Evolutionary conservation across 139 green algal genomes (phyloP).

Genomic region (Chlamydomonas eustigma): DNA sequence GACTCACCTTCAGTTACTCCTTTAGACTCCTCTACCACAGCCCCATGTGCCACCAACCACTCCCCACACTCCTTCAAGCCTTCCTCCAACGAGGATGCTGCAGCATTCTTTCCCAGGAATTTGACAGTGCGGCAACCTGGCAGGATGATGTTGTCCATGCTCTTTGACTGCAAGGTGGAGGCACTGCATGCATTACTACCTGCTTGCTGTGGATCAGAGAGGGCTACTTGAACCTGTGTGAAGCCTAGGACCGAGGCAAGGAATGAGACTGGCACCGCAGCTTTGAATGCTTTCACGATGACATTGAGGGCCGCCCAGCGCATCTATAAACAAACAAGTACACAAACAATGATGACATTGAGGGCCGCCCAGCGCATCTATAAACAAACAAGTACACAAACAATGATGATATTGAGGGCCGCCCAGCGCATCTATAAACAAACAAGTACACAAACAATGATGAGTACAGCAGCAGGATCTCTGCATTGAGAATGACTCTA

Average conservation of each 20-base stretch:
- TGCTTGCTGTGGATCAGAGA: too few species aligned
- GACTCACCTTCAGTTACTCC: slow-evolving; percentile 16
- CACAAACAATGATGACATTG: slow-evolving; percentile 44
- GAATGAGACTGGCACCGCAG: slow-evolving; percentile 46
- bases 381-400: too few species aligned
- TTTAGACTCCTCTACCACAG: slow-evolving; percentile 39
- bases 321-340: slow-evolving; percentile 29
- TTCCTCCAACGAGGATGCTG: slow-evolving; percentile 10
- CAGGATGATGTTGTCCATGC: slow-evolving; percentile 20
- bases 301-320: slow-evolving; percentile 52
- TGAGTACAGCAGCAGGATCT: too few species aligned
- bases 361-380: slow-evolving; percentile 53
- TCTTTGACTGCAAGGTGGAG: neutral
- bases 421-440: slow-evolving; percentile 43
- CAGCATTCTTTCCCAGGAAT: slow-evolving; percentile 34
- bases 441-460: too few species aligned
- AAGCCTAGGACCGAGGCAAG: slow-evolving; percentile 63
- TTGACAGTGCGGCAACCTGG: slow-evolving; percentile 42
- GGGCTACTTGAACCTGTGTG: too few species aligned
- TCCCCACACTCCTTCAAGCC: slow-evolving; percentile 25
- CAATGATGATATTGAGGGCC: slow-evolving; percentile 48
- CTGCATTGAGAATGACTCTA: too few species aligned
- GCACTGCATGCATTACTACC: too few species aligned
- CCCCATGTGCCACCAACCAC: slow-evolving; percentile 54
- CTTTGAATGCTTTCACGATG: slow-evolving; percentile 53